phyloP scores from a whole-genome alignment of 2,329 filamentous ascomycete genomes.

The Plenodomus lindquistii region DNA sequence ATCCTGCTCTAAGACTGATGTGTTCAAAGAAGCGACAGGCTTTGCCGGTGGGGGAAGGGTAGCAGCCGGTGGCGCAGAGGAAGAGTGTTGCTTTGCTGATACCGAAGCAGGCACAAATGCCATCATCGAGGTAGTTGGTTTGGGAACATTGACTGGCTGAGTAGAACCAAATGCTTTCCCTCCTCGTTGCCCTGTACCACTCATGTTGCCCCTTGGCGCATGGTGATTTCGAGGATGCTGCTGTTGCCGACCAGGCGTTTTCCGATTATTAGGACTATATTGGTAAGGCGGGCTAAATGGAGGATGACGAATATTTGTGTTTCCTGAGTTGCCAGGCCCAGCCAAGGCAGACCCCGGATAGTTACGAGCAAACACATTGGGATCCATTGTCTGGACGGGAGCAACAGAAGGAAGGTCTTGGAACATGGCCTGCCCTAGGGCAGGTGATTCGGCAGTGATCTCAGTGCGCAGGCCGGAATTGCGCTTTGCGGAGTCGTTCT shows the following conservation, averaged over 20 bases:
- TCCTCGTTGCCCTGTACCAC: conserved; percentile 12
- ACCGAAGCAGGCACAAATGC: conserved; percentile 44
- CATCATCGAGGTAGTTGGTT: conserved; percentile 32
- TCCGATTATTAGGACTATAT: conserved; percentile 27
- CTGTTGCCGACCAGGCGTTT: conserved; percentile 26
- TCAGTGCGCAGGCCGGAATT: conserved; percentile 52
- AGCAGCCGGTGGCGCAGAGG: conserved; percentile 19
- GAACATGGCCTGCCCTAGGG: conserved; percentile 25
- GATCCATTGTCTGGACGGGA: conserved; percentile 18
- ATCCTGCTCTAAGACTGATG: conserved; percentile 39
- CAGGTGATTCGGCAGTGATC: conserved; percentile 40
- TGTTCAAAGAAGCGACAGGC: conserved; percentile 20
- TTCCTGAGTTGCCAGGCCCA: conserved; percentile 16
- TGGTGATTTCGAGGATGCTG: conserved; percentile 30
- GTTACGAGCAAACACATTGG: conserved; percentile 20
- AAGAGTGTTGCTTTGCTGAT: conserved; percentile 35
- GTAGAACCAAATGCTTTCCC: conserved; percentile 16
- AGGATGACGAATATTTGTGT: conserved; percentile 8
- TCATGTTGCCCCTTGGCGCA: conserved; percentile 16
- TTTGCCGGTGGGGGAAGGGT: conserved; percentile 18
- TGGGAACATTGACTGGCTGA: conserved; percentile 20
- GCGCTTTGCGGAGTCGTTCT: conserved; percentile 47
- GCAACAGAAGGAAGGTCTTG: conserved; percentile 29
- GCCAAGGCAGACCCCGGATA: conserved; percentile 19
- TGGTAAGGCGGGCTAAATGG: conserved; percentile 31